Percentiles rank a stretch among this genome's conserved stretches.
Conservation (phyloP, 176 grass and related monocot species). For the Avena atlantica region DNA sequence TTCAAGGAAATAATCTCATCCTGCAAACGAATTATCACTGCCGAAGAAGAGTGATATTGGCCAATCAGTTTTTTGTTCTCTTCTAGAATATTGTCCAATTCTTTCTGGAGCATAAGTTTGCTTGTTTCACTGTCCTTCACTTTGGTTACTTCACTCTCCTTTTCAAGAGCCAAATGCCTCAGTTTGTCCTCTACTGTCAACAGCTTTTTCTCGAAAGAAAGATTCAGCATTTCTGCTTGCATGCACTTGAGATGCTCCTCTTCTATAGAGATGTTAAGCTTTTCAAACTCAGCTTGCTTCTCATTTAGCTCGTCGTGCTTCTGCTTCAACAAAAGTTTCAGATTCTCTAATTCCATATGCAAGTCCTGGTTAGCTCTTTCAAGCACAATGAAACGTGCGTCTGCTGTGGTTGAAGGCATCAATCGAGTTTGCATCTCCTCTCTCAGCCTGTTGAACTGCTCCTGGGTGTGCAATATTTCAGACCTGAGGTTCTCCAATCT, state of each 20-base stretch:
- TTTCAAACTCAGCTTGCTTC: conserved; percentile 70
- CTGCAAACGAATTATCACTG: conserved; percentile 76
- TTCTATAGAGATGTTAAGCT: conserved; percentile 63
- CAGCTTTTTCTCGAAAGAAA: conserved; percentile 73
- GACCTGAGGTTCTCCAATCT: conserved; percentile 66
- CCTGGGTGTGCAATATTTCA: conserved; percentile 76
- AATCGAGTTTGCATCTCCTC: conserved; percentile 69
- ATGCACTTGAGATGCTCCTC: conserved; percentile 77
- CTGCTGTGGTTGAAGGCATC: conserved; percentile 30
- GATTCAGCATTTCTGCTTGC: conserved; percentile 73
- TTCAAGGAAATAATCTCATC: conserved; percentile 87
- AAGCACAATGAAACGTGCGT: conserved; percentile 54
- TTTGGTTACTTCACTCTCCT: conserved; percentile 56
- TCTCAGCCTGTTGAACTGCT: conserved; percentile 77
- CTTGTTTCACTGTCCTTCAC: conserved; percentile 44
- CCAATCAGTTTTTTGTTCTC: conserved; percentile 63
- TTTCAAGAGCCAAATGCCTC: conserved; percentile 65
- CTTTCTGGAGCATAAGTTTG: conserved; percentile 44
- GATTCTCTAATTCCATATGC: conserved; percentile 55
- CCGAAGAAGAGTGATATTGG: conserved; percentile 64
- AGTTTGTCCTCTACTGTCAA: conserved; percentile 63
- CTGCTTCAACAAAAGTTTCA: conserved; percentile 62
- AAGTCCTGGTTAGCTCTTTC: conserved; percentile 70
- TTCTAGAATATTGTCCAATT: conserved; percentile 55
- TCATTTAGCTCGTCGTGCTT: conserved; percentile 70